Base-by-base conservation (phyloP, 2,329 filamentous ascomycete genomes). In the Thermochaetoides dissita region DNA sequence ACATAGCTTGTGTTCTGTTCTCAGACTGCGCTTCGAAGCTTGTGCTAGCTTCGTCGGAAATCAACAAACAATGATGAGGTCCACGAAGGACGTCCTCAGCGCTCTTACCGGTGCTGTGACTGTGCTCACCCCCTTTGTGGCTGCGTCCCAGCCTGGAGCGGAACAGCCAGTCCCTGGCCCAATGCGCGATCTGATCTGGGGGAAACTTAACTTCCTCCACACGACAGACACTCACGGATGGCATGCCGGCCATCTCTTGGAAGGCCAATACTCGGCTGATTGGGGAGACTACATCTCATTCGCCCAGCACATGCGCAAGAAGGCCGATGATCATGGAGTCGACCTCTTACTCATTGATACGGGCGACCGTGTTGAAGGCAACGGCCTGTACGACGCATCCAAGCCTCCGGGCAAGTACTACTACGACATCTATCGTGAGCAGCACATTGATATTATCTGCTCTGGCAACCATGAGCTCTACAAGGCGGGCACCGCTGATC, bases 211-310 rank as follows among this genome's bases (percentile, higher is more conserved):
- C 68, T 93, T 94, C 60, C 64, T 98, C n/a, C 88, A 94, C 57
- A 96, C 91, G 0, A 96, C 91, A 34, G 84, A 96, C 59, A 91
- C 84, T 5, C 91, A 96, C 63, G 89, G 91, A 54, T 98, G 91
- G 91, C 80, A 93, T 57, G 86, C 78, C 8, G 91, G 91, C 1
- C 91, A 98, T 67, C 65, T 96, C 6, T 81, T 88, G 66, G 91
- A 98, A 64, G 72, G 86, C 3, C 89, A 91, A 46, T 98, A 93
- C 62, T 88, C 85, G 6, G 89, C 86, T 37, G 91, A 98, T 61
- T 96, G 91, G 87, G 91, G 91, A 45, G 91, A 98, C 63, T 98
- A 96, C 62, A 74, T 96, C 54, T 95, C 89, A 6, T 95, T 98
- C 57, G 77, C 87, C 31, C 69, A 81, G 32, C 86, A 89, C 57